Base-by-base conservation (phyloP, 2,329 filamentous ascomycete genomes). In the Neoascochyta sp. region DNA sequence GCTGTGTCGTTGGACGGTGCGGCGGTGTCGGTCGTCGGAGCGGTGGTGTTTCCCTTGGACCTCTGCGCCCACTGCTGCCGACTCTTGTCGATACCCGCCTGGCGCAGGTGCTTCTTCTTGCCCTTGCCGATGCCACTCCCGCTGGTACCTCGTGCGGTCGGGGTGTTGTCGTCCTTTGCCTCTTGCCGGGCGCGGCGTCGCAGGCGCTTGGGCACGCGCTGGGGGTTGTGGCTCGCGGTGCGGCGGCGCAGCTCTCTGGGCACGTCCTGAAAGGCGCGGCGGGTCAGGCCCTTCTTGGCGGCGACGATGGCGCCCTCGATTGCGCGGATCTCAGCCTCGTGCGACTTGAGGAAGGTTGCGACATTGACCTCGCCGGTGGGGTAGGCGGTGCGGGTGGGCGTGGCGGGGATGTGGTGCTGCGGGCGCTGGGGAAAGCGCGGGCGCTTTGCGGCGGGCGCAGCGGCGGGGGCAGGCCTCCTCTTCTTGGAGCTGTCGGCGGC, bases 221-320 rank as follows among this genome's bases (percentile, higher is more conserved):
- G 94, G 19, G 85, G 84, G 73, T 98, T 95, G 65, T 98, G 92
- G 60, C 88, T 95, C 12, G 90, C 92, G 0, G 90, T 95, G 49
- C 92, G 75, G 43, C 92, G 74, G 45, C 92, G 74, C 74, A 98
- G 68, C 27, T 82, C 80, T 46, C 87, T 78, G 1, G 92, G 92
- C 4, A 98, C 84, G 47, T 86, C 78, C 62, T 98, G 92, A 54
- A 96, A 96, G 9, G 90, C 89, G 29, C 90, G 76, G 34, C 78
- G 80, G 23, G 76, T 70, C 38, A 78, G 52, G 1, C 66, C 69
- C 43, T 70, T 70, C 60, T 84, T 89, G 25, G 86, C 83, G 19
- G 76, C 79, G 32, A 75, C 73, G 75, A 96, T 92, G 38, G 85
- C 86, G 52, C 81, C 73, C 57, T 95, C 85, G 25, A 96, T 69